phyloP scores from a whole-genome alignment of 805 yeast species.

The Candida vartiovaarae region DNA sequence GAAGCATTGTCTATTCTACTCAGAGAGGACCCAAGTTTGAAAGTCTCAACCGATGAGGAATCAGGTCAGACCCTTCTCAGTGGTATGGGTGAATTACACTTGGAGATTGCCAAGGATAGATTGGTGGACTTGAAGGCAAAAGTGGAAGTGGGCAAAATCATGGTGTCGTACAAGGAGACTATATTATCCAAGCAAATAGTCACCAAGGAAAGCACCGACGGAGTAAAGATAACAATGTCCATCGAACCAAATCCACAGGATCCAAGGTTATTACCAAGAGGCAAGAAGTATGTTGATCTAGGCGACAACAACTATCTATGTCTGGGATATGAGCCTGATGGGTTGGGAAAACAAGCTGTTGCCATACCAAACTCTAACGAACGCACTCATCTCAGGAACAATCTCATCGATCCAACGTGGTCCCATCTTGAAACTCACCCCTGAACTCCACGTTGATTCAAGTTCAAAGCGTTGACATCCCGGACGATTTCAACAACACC shows the following conservation, averaged over 20 bases:
- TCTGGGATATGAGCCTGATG: conserved; percentile 23
- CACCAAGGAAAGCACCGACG: conserved; percentile 16
- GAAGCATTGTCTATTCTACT: conserved; percentile 56
- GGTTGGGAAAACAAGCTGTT: conserved; percentile 32
- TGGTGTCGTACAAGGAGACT: conserved; percentile 86
- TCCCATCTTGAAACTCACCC: conserved; percentile 43
- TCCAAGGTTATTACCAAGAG: conserved; percentile 19
- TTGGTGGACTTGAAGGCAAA: conserved; percentile 78
- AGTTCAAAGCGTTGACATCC: conserved; percentile 42
- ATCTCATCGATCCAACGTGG: conserved; percentile 60
- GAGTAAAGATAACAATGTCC: conserved; percentile 23
- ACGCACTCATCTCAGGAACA: conserved; percentile 50
- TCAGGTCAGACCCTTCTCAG: conserved; percentile 82
- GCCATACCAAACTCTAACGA: conserved; percentile 43
- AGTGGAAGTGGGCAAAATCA: conserved; percentile 73
- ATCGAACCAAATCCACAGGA: conserved; percentile 28
- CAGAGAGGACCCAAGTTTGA: conserved; percentile 89
- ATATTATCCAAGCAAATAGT: conserved; percentile 18
- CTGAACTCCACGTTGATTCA: conserved; percentile 54
- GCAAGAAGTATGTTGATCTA: conserved; percentile 23
- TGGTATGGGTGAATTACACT: conserved; percentile 96
- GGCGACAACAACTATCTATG: conserved; percentile 29
- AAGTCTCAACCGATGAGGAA: conserved; percentile 68
- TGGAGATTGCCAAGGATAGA: conserved; percentile 81
- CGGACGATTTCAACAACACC: conserved; percentile 38